Evolutionary conservation across 768 basidiomycete genomes (phyloP).

Genomic region (Boletus eberwhitei): DNA sequence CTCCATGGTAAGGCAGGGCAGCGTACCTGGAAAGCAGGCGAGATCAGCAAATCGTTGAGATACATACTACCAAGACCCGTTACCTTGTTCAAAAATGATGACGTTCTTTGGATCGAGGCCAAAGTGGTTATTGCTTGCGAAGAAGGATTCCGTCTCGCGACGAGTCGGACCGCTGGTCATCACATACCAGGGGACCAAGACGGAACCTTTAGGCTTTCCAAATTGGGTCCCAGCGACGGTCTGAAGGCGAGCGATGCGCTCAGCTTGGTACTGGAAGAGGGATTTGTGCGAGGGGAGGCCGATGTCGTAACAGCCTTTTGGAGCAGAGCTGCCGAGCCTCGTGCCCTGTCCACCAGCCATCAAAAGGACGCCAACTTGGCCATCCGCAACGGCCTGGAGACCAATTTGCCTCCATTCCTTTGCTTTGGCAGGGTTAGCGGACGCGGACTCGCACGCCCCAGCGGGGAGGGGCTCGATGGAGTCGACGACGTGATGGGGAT

Average conservation of each 20-base stretch:
- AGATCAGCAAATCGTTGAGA: not conserved
- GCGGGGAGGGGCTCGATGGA: slow-evolving; percentile 80
- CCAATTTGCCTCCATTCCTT: slow-evolving; percentile 76
- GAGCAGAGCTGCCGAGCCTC: slow-evolving; percentile 83
- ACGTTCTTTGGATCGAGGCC: slow-evolving; percentile 79
- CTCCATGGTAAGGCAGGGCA: slow-evolving; percentile 92
- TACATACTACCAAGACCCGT: slow-evolving; percentile 15
- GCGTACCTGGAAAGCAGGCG: slow-evolving; percentile 60
- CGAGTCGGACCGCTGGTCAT: slow-evolving; percentile 99
- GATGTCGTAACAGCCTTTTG: slow-evolving; percentile 99
- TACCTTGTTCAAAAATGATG: slow-evolving; percentile 96
- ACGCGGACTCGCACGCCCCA: slow-evolving; percentile 63
- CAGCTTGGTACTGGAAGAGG: slow-evolving; percentile 97
- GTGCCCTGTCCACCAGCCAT: slow-evolving; percentile 99
- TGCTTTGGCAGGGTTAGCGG: slow-evolving; percentile 51
- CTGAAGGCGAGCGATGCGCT: slow-evolving; percentile 86
- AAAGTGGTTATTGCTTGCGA: slow-evolving; percentile 72
- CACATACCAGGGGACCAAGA: slow-evolving; percentile 92
- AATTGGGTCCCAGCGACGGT: slow-evolving; percentile 60
- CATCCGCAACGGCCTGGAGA: slow-evolving; percentile 72
- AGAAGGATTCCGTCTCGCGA: slow-evolving; percentile 80
- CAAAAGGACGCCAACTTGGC: slow-evolving; percentile 90
- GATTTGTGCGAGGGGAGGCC: slow-evolving; percentile 89
- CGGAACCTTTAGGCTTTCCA: slow-evolving; percentile 53
- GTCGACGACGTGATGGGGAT: slow-evolving; percentile 40